Conservation (phyloP, 345 rosid genomes). For the Hibiscus syriacus region DNA sequence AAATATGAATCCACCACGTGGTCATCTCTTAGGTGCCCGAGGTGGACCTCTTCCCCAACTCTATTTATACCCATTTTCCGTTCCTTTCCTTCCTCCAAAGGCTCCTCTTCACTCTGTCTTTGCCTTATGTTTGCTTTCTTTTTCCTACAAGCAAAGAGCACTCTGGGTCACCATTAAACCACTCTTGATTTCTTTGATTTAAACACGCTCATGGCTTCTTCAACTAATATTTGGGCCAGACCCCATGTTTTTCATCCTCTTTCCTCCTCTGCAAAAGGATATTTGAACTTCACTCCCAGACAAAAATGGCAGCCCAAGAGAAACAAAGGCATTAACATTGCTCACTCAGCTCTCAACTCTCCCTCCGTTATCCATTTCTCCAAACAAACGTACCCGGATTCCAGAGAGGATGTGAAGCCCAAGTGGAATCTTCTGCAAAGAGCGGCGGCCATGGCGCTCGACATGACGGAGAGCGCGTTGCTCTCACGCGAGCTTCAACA, state of each 20-base stretch:
- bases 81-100: slow-evolving; percentile 3
- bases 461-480: slow-evolving; percentile 58
- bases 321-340: slow-evolving; percentile 5
- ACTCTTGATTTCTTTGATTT: background rate
- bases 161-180: background rate
- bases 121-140: too few species aligned
- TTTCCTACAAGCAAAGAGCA: too few species aligned
- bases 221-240: slow-evolving; percentile 23
- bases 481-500: slow-evolving; percentile 51
- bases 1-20: slow-evolving; percentile 39
- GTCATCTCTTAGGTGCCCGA: slow-evolving; percentile 23
- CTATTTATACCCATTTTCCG: slow-evolving; percentile 25
- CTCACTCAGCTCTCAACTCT: slow-evolving; percentile 35
- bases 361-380: slow-evolving; percentile 56
- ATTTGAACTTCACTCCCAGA: slow-evolving; percentile 24
- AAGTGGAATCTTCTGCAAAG: slow-evolving; percentile 60
- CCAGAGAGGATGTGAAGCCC: slow-evolving; percentile 19
- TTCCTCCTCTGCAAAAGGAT: slow-evolving; percentile 9
- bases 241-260: slow-evolving; percentile 28
- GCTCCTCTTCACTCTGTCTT: background rate
- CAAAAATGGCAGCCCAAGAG: slow-evolving; percentile 11
- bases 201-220: slow-evolving; percentile 24
- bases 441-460: slow-evolving; percentile 48
- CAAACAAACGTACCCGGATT: slow-evolving; percentile 24
- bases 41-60: slow-evolving; percentile 30